phyloP scores from a whole-genome alignment of 2,329 filamentous ascomycete genomes.

The Pestalotiopsis sp. region DNA sequence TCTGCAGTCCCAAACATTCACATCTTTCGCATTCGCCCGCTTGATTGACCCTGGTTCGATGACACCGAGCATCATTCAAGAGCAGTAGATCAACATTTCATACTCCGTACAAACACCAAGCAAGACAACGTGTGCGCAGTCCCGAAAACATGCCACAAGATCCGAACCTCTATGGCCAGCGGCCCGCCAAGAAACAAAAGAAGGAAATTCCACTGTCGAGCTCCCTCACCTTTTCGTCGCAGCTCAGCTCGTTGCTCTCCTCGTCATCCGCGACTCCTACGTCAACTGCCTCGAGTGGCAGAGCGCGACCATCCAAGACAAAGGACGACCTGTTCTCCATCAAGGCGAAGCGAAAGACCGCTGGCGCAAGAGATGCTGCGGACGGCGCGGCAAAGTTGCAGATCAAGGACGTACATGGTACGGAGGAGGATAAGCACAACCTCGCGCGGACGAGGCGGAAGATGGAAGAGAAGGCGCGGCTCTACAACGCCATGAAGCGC shows the following conservation, averaged over 20 bases:
- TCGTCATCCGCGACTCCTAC: slow-evolving; percentile 46
- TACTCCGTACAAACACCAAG: neutral
- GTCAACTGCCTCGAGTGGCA: slow-evolving; percentile 42
- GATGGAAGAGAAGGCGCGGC: slow-evolving; percentile 87
- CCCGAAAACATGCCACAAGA: slow-evolving; percentile 62
- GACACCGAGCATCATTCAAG: neutral
- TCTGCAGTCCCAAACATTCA: no score
- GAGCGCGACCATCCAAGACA: slow-evolving; percentile 55
- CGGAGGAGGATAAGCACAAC: slow-evolving; percentile 67
- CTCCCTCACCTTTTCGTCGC: slow-evolving; percentile 84
- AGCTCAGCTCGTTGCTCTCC: slow-evolving; percentile 81
- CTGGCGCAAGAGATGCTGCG: slow-evolving; percentile 54
- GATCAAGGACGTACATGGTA: slow-evolving; percentile 55
- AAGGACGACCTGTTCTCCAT: slow-evolving; percentile 72
- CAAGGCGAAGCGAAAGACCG: slow-evolving; percentile 47
- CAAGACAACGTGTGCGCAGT: neutral
- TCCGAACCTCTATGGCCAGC: slow-evolving; percentile 76
- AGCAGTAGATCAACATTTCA: neutral
- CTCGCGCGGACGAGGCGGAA: slow-evolving; percentile 74
- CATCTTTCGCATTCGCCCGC: neutral
- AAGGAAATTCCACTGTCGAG: slow-evolving; percentile 73
- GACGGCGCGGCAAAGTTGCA: slow-evolving; percentile 40
- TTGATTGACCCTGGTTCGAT: neutral
- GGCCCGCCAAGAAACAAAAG: slow-evolving; percentile 68
- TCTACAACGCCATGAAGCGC: slow-evolving; percentile 88